These are phyloP conservation scores for Nematocida ausubeli DNA, from an alignment of 371 early-diverging fungal genomes.

Conservation along the genomic window DNA sequence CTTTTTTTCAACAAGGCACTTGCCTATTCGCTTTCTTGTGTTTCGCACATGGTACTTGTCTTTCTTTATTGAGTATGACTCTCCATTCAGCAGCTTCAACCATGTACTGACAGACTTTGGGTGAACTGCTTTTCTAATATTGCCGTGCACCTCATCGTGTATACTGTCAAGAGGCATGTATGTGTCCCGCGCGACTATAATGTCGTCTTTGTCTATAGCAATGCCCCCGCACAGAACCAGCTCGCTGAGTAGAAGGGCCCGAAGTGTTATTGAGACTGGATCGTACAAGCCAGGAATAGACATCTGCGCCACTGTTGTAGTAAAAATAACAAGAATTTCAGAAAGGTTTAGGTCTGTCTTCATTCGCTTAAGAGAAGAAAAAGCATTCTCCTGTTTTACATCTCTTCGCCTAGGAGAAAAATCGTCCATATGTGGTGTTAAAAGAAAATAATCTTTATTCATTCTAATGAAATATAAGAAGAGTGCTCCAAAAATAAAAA, in stretches of 20 bases:
- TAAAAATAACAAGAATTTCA: slow-evolving; percentile 42
- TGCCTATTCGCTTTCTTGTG: slow-evolving; percentile 22
- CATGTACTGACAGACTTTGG: slow-evolving; percentile 18
- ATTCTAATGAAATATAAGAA: slow-evolving; percentile 20
- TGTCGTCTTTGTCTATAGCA: not conserved
- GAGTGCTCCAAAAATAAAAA: slow-evolving; percentile 46
- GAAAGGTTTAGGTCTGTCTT: slow-evolving; percentile 20
- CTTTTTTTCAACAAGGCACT: slow-evolving; percentile 25
- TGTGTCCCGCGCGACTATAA: not conserved
- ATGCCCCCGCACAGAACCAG: slow-evolving; percentile 10
- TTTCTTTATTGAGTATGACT: slow-evolving; percentile 16
- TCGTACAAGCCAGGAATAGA: slow-evolving; percentile 17
- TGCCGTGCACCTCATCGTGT: slow-evolving; percentile 33
- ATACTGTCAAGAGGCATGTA: slow-evolving; percentile 19
- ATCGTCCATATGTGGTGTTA: slow-evolving; percentile 21
- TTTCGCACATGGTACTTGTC: slow-evolving; percentile 53
- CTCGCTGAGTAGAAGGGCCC: slow-evolving; percentile 37
- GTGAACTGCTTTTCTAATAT: slow-evolving; percentile 7
- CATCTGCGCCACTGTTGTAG: not conserved
- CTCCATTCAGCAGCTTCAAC: slow-evolving; percentile 47
- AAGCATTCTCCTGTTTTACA: slow-evolving; percentile 21
- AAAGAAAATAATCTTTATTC: slow-evolving; percentile 54
- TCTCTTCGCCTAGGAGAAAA: slow-evolving; percentile 49
- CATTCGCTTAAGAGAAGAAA: slow-evolving; percentile 4
- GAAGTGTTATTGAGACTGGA: slow-evolving; percentile 38